Conservation (phyloP, 768 basidiomycete species). For the Tephrocybe sp. region DNA sequence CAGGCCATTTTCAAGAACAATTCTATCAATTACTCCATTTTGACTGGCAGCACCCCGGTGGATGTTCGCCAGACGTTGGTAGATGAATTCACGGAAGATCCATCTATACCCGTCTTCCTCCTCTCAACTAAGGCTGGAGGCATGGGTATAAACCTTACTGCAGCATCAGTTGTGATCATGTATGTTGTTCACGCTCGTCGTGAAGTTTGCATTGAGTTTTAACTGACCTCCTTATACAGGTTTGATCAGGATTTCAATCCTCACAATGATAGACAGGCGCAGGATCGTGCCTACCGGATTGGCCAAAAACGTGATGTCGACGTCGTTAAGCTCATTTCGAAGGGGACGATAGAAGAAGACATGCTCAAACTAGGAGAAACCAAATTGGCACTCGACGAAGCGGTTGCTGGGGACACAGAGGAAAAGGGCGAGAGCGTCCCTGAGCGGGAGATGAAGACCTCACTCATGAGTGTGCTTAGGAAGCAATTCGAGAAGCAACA, state of each 20-base stretch:
- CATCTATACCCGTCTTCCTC: conserved; percentile 84
- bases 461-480: conserved; percentile 80
- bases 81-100: conserved; percentile 92
- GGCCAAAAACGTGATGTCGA: conserved; percentile 94
- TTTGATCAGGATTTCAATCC: conserved; percentile 99
- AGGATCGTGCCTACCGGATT: conserved; percentile 96
- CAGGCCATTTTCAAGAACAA: conserved; percentile 76
- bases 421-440: conserved; percentile 61
- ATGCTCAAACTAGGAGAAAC: conserved; percentile 89
- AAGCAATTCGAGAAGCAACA: conserved; percentile 75
- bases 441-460: conserved; percentile 83
- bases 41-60: conserved; percentile 93
- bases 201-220: neutral
- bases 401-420: conserved; percentile 82
- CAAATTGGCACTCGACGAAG: conserved; percentile 90
- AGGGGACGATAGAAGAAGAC: conserved; percentile 94
- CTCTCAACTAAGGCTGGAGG: conserved; percentile 92
- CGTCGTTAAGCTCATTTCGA: conserved; percentile 90
- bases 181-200: conserved; percentile 36
- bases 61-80: conserved; percentile 92
- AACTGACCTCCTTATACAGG: conserved; percentile 36
- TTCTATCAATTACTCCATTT: conserved; percentile 71
- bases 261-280: conserved; percentile 96
- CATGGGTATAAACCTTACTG: conserved; percentile 96
- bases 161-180: conserved; percentile 95